phyloP scores from a whole-genome alignment of 2,329 filamentous ascomycete genomes.

The Clarireedia hainanense region DNA sequence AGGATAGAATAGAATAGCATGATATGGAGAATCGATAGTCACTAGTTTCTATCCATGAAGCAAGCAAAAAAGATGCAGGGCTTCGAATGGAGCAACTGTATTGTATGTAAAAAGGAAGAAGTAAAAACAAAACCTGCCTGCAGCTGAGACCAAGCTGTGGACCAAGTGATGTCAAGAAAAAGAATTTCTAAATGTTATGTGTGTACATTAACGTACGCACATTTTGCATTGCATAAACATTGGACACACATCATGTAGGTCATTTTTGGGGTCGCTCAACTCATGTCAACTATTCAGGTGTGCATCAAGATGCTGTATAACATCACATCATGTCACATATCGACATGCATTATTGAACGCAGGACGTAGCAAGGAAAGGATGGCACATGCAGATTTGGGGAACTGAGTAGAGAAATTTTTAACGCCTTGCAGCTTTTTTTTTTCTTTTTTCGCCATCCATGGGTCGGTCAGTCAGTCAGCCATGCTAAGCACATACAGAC shows the following conservation, averaged over 20 bases:
- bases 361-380: background rate
- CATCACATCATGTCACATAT: background rate
- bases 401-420: background rate
- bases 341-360: no score
- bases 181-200: background rate
- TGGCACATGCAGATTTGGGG: background rate
- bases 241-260: background rate
- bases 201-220: background rate
- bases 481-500: no score
- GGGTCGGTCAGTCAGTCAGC: no score
- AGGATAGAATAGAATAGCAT: background rate
- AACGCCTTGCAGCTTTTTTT: background rate
- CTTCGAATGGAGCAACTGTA: no score
- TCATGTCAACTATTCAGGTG: background rate
- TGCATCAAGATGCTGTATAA: background rate
- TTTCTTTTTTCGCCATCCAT: no score
- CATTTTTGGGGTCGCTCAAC: conserved; percentile 5
- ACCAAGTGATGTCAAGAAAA: background rate
- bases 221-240: background rate
- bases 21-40: no score
- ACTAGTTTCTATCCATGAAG: background rate
- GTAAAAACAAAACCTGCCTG: background rate
- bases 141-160: background rate
- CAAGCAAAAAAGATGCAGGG: background rate
- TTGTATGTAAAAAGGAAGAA: no score